A percentile compares a stretch with the other conserved stretches of the same genome.
Evolutionary conservation across 495 filamentous ascomycete genomes (phyloP).

Genomic region (Clohesyomyces aquaticus): DNA sequence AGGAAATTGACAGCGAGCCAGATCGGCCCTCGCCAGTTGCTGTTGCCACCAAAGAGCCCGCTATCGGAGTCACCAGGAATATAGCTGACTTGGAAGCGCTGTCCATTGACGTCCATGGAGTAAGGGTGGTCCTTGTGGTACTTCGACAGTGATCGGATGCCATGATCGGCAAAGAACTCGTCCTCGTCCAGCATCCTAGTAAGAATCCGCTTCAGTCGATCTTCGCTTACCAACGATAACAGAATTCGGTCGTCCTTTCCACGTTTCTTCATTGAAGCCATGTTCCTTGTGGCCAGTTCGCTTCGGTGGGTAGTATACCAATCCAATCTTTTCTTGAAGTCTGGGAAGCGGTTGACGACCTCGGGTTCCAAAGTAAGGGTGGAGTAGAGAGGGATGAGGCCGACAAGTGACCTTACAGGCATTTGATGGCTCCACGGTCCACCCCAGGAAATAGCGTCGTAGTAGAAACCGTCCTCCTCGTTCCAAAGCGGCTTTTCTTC

Average conservation of each 20-base stretch:
- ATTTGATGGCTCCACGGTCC: constrained; percentile 91
- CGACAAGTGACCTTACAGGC: constrained; percentile 87
- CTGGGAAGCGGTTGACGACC: constrained; percentile 85
- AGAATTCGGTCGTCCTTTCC: constrained; percentile 88
- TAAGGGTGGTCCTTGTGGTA: constrained; percentile 87
- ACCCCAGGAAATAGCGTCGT: constrained; percentile 95
- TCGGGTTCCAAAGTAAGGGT: constrained; percentile 91
- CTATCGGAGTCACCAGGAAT: constrained; percentile 94
- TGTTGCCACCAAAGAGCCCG: constrained; percentile 92
- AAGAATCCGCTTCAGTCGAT: constrained; percentile 81
- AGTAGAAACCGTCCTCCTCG: constrained; percentile 93
- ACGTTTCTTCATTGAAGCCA: constrained; percentile 83
- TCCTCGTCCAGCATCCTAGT: constrained; percentile 90
- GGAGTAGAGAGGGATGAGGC: constrained; percentile 89
- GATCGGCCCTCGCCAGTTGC: constrained; percentile 93
- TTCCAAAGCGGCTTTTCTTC: constrained; percentile 91
- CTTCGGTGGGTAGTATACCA: constrained; percentile 89
- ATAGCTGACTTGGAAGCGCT: constrained; percentile 85
- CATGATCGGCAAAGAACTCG: constrained; percentile 88
- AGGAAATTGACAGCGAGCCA: constrained; percentile 97
- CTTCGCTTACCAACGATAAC: constrained; percentile 84
- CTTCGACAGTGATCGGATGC: constrained; percentile 93
- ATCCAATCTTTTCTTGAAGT: constrained; percentile 88
- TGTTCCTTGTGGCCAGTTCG: constrained; percentile 87
- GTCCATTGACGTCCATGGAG: constrained; percentile 93